Conservation (phyloP, 163 green algal genomes). For the Chloromonas sp. region DNA sequence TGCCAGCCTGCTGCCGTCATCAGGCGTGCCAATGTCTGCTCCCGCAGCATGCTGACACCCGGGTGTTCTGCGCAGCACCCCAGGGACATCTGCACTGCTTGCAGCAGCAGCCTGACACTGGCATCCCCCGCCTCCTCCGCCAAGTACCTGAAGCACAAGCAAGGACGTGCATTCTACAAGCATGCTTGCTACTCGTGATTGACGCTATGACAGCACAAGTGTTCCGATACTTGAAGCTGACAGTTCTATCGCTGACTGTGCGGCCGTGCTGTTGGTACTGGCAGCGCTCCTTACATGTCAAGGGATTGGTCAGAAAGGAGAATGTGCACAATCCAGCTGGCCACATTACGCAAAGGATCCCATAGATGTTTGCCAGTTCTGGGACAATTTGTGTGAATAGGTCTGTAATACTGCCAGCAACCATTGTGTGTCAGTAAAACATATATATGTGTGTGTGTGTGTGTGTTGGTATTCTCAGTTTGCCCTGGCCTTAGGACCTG, state of each 20-base stretch:
- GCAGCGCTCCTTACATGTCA: neutral
- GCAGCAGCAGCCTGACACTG: slow-evolving; percentile 71
- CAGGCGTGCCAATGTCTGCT: slow-evolving; percentile 69
- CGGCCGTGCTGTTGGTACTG: neutral
- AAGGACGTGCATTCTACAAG: no score
- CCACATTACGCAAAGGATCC: no score
- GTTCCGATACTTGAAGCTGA: neutral
- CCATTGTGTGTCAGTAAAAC: no score
- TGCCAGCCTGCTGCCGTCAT: neutral
- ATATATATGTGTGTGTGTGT: no score
- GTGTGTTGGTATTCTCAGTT: no score
- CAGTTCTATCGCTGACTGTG: neutral
- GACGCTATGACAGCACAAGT: neutral
- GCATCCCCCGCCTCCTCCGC: slow-evolving; percentile 31
- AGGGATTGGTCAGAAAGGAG: neutral
- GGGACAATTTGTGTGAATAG: no score
- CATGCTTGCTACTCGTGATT: no score
- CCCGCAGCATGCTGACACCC: slow-evolving; percentile 53
- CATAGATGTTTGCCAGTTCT: no score
- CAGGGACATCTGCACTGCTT: slow-evolving; percentile 78
- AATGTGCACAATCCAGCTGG: neutral
- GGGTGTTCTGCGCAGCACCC: slow-evolving; percentile 55
- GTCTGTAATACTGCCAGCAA: no score
- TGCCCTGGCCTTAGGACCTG: no score
- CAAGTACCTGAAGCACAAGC: slow-evolving; percentile 44